phyloP scores from a whole-genome alignment of 805 yeast genomes.

The Trichomonascus vanleenenianus region DNA sequence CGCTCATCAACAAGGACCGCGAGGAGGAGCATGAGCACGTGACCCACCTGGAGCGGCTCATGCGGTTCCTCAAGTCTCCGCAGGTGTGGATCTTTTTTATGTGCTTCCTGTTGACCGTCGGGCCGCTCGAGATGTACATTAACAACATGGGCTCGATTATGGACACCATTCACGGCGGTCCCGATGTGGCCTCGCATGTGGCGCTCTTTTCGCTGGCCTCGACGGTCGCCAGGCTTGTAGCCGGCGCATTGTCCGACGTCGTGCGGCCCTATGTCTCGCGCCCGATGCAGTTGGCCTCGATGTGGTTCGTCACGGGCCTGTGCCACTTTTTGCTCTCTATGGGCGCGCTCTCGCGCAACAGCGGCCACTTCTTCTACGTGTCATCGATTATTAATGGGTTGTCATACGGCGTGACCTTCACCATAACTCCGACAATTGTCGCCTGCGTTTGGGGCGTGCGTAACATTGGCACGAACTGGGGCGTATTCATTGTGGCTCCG shows the following conservation, averaged over 20 bases:
- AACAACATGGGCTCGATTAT: conserved; percentile 75
- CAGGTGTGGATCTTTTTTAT: conserved; percentile 57
- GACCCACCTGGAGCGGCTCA: conserved; percentile 22
- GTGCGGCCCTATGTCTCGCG: conserved; percentile 30
- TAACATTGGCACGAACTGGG: conserved; percentile 89
- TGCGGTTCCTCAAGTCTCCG: conserved; percentile 39
- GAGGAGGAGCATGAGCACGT: conserved; percentile 13
- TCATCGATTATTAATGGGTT: conserved; percentile 54
- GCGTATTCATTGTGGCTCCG: conserved; percentile 80
- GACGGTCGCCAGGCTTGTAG: conserved; percentile 55
- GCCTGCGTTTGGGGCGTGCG: conserved; percentile 84
- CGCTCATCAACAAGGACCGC: background rate
- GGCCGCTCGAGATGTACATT: conserved; percentile 79
- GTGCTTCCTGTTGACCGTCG: conserved; percentile 60
- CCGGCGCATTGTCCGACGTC: conserved; percentile 66
- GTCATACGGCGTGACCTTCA: conserved; percentile 76
- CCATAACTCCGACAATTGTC: conserved; percentile 77
- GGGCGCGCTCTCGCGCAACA: conserved; percentile 19
- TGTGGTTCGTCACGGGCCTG: conserved; percentile 31
- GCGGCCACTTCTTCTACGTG: conserved; percentile 18
- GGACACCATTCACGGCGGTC: conserved; percentile 30
- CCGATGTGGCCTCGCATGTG: conserved; percentile 33
- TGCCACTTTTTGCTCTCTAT: conserved; percentile 30
- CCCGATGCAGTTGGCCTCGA: conserved; percentile 21
- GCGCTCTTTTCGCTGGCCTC: conserved; percentile 57